Base-by-base conservation (phyloP, 306 rosid species). In the Arachis hypogaea region DNA sequence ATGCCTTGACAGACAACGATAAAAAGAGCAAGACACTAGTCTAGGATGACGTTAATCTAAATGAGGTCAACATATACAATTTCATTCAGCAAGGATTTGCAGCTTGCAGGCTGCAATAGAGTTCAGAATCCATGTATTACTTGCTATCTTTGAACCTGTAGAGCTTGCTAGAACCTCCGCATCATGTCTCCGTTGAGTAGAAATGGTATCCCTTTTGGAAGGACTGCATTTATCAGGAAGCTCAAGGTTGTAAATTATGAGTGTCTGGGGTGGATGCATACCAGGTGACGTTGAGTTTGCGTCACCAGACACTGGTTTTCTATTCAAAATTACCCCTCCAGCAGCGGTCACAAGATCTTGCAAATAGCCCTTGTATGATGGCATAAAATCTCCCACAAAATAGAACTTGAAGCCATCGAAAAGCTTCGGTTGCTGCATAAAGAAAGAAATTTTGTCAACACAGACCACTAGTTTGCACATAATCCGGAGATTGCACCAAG, bases 101-200 rank as follows among this genome's bases (percentile, higher is more conserved):
- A 87, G 76, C 69, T 86, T 88, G 87, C 92, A 85, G 81, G 88
- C 96, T n/a, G 96, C 96, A 78, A 94, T 85, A 61, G 96, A 94
- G 82, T 92, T 82, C 77, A 92, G 82, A 78, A 94, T 75, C 93
- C 99, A 92, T 51, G 88, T 84, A 74, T 92, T 92, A 79, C 87
- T 89, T 28, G 82, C 97, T 30, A 72, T 85, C 76, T 83, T 82
- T 70, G 96, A 88, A 78, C 84, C 82, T 7, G 92, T 77, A 45
- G 90, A 90, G 45, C 72, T 75, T 66, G 95, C 97, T 78, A 89
- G 72, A 69, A 82, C 78, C 81, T 83, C 88, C 1, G 97, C 97
- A 72, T 85, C 86, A 6, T 9, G 61, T 50, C 42, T 81, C 82
- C 95, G 82, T 56, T 75, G 71, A 45, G 61, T 68, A 68, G 85